Evolutionary conservation across 441 rosid species (phyloP).

Genomic region (Gossypium davidsonii): DNA sequence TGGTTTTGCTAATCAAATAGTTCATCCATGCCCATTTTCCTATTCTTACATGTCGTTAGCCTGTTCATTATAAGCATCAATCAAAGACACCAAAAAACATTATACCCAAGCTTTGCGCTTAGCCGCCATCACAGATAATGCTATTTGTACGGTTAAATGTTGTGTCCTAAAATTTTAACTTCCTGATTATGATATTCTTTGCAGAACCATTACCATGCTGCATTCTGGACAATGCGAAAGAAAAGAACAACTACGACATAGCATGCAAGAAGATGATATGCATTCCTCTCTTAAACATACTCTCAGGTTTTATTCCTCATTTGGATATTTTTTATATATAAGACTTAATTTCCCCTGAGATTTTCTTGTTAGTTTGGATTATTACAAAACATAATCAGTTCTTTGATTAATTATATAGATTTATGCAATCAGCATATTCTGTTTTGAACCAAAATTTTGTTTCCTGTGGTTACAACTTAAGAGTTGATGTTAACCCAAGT

Average conservation of each 20-base stretch:
- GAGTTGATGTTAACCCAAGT: neutral
- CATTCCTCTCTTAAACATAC: neutral
- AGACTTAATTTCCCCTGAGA: neutral
- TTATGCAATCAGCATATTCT: neutral
- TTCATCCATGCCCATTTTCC: neutral
- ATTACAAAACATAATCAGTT: neutral
- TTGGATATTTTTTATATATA: neutral
- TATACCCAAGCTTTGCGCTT: neutral
- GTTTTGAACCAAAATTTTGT: neutral
- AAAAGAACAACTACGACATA: constrained; percentile 24
- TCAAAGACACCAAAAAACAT: neutral
- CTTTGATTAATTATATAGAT: neutral
- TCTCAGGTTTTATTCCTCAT: neutral
- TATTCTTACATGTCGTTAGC: neutral
- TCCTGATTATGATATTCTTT: constrained; percentile 7
- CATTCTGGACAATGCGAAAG: constrained; percentile 93
- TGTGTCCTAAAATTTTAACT: neutral
- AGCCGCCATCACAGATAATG: neutral
- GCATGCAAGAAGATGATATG: neutral
- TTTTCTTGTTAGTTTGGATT: neutral
- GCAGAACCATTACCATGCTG: constrained; percentile 76
- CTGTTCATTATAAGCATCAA: neutral
- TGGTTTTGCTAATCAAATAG: neutral
- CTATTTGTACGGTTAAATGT: neutral
- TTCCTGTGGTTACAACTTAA: neutral